Base-by-base conservation (phyloP, 148 eudicot species). In the Nepenthes mirabilis region DNA sequence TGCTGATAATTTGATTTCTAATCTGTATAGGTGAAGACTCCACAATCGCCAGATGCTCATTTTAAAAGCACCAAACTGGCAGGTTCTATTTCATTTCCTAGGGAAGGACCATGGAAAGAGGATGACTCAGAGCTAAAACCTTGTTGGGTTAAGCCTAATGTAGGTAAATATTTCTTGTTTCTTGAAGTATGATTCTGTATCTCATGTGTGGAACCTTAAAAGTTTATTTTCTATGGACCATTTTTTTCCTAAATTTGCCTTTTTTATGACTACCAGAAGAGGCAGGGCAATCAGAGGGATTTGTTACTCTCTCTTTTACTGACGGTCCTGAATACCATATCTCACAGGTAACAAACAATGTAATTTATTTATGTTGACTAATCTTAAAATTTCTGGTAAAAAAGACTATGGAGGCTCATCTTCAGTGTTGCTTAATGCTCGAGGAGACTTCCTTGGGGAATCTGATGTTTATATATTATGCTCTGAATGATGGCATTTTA, bases 311-410 rank as follows among this genome's bases (percentile, higher is more conserved):
- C 74, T 91, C 98, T 34, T 74, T 91, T 23, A 88, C 91, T 12
- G 89, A 88, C 59, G 98, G 98, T 70, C 98, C 98, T 14, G 98
- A 88, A 73, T 91, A 83, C 74, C 98, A 91, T 70, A 80, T 88
- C 72, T 82, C 98, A 50, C 98, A 91, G 96, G 97, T 91, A 69
- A 6, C n/a, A 6, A 49, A n/a, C 13, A 49, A 49, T 0, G 14
- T 3, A n/a, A 2, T n/a, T 40, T 6, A 2, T n/a, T 49, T 0
- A 2, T 11, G 1, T 49, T 49, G 14, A 49, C 8, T 8, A 40
- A 40, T 4, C 14, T n/a, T 49, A 6, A 49, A 49, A 49, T n/a
- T 23, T 11, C 3, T n/a, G 2, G 52, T 10, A 5, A 49, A 12
- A 49, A 10, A 5, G 14, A 5, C 45, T 40, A 8, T 3, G 8